These are phyloP conservation scores for Pythium guiyangense DNA, from an alignment of 352 stramenopile species.

Conservation along the genomic window DNA sequence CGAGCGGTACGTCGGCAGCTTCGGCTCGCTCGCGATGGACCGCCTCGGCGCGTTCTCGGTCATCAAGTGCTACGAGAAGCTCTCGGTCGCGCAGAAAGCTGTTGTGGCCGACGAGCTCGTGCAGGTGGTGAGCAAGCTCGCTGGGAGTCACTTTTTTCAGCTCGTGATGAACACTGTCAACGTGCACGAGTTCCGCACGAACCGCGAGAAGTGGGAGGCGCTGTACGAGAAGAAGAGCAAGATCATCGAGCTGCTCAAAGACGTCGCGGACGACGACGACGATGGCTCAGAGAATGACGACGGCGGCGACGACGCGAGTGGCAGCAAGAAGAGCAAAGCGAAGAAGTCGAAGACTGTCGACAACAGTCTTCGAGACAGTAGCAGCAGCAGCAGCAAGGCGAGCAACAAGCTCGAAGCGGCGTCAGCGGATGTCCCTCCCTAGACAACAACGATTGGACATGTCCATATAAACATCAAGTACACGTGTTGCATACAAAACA, in stretches of 20 bases:
- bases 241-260: conserved; percentile 74
- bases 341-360: not conserved
- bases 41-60: conserved; percentile 75
- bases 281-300: conserved; percentile 3
- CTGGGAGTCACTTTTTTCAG: conserved; percentile 76
- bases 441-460: no score
- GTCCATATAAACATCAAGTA: no score
- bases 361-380: no score
- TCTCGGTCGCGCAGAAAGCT: conserved; percentile 55
- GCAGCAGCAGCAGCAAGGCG: conserved; percentile 25
- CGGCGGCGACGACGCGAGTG: not conserved
- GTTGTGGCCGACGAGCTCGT: conserved; percentile 71
- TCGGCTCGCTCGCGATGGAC: conserved; percentile 64
- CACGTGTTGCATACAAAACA: no score
- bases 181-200: conserved; percentile 77
- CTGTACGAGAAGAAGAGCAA: conserved; percentile 79
- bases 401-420: conserved; percentile 18
- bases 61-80: conserved; percentile 78
- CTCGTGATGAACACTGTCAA: conserved; percentile 79
- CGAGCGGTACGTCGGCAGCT: conserved; percentile 66
- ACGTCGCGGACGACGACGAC: conserved; percentile 45
- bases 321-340: conserved; percentile 23
- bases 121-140: conserved; percentile 62
- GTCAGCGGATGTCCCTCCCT: conserved; percentile 22
- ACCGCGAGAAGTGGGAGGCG: conserved; percentile 70